Conservation (phyloP, 2,329 filamentous ascomycete species). For the Clonostachys rhizophaga region DNA sequence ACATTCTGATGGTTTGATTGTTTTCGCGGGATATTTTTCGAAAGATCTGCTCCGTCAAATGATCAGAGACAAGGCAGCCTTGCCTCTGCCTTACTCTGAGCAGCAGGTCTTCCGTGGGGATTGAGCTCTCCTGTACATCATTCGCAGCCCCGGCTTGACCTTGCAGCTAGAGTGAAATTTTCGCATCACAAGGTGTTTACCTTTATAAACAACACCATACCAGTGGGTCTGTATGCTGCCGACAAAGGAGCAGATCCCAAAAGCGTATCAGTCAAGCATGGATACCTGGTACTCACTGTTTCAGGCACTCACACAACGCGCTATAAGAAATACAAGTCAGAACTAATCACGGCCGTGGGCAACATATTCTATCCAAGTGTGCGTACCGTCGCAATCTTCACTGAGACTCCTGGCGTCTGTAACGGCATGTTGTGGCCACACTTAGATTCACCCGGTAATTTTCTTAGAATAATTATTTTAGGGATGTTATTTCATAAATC, state of each 20-base stretch:
- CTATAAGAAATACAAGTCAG: constrained; percentile 9
- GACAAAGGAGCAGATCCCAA: constrained; percentile 3
- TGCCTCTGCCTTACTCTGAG: too few relatives aligned
- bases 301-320: constrained; percentile 12
- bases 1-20: too few relatives aligned
- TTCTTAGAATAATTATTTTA: background rate
- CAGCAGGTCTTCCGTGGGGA: too few relatives aligned
- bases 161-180: constrained; percentile 4
- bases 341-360: constrained; percentile 12
- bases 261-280: constrained; percentile 13
- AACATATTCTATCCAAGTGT: constrained; percentile 22
- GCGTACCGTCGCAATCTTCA: constrained; percentile 17
- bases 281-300: constrained; percentile 18
- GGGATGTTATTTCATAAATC: constrained; percentile 21
- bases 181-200: constrained; percentile 12
- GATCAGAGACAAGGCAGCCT: too few relatives aligned
- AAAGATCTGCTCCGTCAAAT: too few relatives aligned
- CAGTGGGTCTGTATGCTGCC: constrained; percentile 10
- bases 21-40: too few relatives aligned
- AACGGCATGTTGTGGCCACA: constrained; percentile 11
- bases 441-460: background rate
- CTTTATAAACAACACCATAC: constrained; percentile 9
- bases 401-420: constrained; percentile 19
- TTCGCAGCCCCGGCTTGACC: too few relatives aligned
- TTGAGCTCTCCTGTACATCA: too few relatives aligned